Percentiles rank a stretch among this genome's conserved stretches.
These are phyloP conservation scores for Exidia glandulosa DNA, from an alignment of 768 basidiomycete genomes.

Conservation along the genomic window DNA sequence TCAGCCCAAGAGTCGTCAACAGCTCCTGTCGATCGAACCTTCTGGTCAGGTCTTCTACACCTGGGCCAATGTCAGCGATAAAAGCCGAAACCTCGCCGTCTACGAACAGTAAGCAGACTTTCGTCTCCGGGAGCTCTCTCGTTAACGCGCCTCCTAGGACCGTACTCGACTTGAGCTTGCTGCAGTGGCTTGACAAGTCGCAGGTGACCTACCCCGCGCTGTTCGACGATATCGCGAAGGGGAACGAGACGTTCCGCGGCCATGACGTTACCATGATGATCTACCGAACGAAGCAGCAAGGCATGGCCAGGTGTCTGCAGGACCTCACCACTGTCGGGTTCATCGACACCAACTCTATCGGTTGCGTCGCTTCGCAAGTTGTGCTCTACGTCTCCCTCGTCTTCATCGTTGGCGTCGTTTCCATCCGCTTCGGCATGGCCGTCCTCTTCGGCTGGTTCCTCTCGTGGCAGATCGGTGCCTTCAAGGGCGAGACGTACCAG, in stretches of 20 bases:
- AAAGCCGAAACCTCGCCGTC: conserved; percentile 76
- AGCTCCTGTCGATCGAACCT: conserved; percentile 38
- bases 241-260: conserved; percentile 64
- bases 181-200: conserved; percentile 71
- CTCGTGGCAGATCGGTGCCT: conserved; percentile 89
- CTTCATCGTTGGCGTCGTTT: conserved; percentile 95
- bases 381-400: conserved; percentile 91
- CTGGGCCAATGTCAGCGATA: conserved; percentile 72
- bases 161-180: conserved; percentile 81
- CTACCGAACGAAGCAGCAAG: conserved; percentile 54
- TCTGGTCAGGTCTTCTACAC: conserved; percentile 88
- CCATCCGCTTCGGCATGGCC: conserved; percentile 92
- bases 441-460: conserved; percentile 97
- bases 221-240: conserved; percentile 65
- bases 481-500: conserved; percentile 85
- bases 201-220: conserved; percentile 76
- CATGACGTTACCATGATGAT: conserved; percentile 85
- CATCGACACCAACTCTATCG: conserved; percentile 88
- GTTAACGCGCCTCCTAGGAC: conserved; percentile 31
- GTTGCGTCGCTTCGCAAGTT: conserved; percentile 90
- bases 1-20: conserved; percentile 36
- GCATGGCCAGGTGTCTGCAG: conserved; percentile 70
- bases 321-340: conserved; percentile 84
- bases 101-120: conserved; percentile 65
- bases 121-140: neutral